Percentiles rank a stretch among this genome's conserved stretches.
These are phyloP conservation scores for Aspergillus pseudonomiae DNA, from an alignment of 2,329 filamentous ascomycete genomes.

Conservation along the genomic window DNA sequence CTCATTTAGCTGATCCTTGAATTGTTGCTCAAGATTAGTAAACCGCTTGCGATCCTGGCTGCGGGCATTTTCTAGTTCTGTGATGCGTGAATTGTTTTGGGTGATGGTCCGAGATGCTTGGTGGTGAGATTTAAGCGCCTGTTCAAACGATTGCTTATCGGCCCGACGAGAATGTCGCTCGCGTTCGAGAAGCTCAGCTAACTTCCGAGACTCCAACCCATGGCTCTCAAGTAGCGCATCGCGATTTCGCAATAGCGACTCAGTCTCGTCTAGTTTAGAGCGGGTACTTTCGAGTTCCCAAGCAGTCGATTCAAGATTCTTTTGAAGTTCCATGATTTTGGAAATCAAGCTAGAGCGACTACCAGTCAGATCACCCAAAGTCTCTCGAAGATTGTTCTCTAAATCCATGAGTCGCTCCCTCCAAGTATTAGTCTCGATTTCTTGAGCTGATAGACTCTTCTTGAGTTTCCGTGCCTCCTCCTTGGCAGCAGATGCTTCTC, in stretches of 20 bases:
- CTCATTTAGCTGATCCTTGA: constrained; percentile 85
- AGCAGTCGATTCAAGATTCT: constrained; percentile 81
- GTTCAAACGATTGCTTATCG: constrained; percentile 85
- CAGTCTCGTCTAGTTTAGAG: constrained; percentile 81
- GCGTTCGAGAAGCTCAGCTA: constrained; percentile 87
- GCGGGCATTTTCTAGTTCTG: constrained; percentile 81
- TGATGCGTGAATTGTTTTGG: constrained; percentile 79
- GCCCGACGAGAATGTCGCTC: constrained; percentile 83
- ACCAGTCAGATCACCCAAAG: constrained; percentile 83
- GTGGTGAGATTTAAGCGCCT: constrained; percentile 82
- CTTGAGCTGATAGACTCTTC: constrained; percentile 78
- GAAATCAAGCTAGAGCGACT: constrained; percentile 83
- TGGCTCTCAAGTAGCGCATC: constrained; percentile 87
- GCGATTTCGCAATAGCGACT: constrained; percentile 84
- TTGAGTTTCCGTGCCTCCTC: constrained; percentile 82
- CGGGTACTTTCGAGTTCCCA: constrained; percentile 80
- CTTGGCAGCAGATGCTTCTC: constrained; percentile 77
- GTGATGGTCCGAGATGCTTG: constrained; percentile 84
- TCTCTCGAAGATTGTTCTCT: constrained; percentile 83
- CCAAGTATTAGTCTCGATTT: constrained; percentile 88
- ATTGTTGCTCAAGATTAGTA: constrained; percentile 72
- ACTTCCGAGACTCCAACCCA: constrained; percentile 79
- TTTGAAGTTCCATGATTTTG: constrained; percentile 83
- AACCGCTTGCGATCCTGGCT: constrained; percentile 78
- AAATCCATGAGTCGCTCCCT: constrained; percentile 88